Base-by-base conservation (phyloP, 2,329 filamentous ascomycete genomes). In the Cyanodermella asteris region DNA sequence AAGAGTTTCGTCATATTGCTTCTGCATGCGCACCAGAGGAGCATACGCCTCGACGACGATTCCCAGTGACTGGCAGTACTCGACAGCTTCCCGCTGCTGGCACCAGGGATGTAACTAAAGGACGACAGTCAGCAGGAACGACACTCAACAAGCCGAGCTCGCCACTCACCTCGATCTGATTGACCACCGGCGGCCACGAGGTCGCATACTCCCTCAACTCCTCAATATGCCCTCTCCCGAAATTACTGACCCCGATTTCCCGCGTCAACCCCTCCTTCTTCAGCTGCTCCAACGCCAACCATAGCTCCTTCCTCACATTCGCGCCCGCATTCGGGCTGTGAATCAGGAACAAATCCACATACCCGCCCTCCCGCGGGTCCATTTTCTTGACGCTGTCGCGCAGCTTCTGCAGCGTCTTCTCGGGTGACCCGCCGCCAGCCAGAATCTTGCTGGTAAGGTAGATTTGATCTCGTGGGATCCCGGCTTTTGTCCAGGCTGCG, bases 191-290 rank as follows among this genome's bases (percentile, higher is more conserved):
- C 24, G 72, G 72, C 60, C 62, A 75, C 3, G 63, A 48, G 23
- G 57, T 60, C n/a, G 69, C 70, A 42, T 65, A 71, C 15, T 45
- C 42, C 43, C 64, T 70, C 52, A 78, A 56, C 44, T 73, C 67
- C 39, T 78, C 63, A 13, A 80, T 61, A 39, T 76, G 66, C 21
- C 59, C 55, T 23, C 69, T 59, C 3, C 69, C 67, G 37, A 64
- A 80, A 39, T 80, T 80, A 43, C 69, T 74, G 26, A 78, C 72
- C 0, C 74, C 73, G 37, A 80, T 76, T 18, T 58, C 59, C 45
- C 57, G 65, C 20, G 63, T 57, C 34, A 56, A 64, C 5, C 69
- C 71, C 34, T 68, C 60, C 9, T 53, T 48, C 30, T 64, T 50
- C 20, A 72, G 44, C 40, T 50, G 61, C 47, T 77, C 71, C 36